Evolutionary conservation across 495 filamentous ascomycete genomes (phyloP), one percentile per base, ranked within the genome.

Genomic region (Aspergillus mulundensis): DNA sequence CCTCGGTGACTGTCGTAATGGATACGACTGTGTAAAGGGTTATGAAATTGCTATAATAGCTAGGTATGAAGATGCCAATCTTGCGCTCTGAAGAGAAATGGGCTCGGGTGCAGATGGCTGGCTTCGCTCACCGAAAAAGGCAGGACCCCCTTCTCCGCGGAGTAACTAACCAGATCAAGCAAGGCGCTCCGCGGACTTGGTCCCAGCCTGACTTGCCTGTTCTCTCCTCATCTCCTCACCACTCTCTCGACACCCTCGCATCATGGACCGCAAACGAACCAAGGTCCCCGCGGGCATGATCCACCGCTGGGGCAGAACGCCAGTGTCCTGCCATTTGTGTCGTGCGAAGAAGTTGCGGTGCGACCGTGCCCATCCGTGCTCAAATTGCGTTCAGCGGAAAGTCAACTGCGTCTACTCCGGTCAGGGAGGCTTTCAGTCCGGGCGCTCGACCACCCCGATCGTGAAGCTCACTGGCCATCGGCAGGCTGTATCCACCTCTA

Each of bases 341-440:
- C 63, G 66, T 11, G 55, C 61, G 18, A 64, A 66, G 50, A 68
- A 69, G 36, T 49, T 59, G 8, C 63, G 66, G 7, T 71, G 68
- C 46, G 65, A 69, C 45, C 61, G 65, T 12, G 34, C 23, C 11
- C 61, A 65, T 47, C 68, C 68, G 21, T 71, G 68, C 42, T 66
- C 62, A 14, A 71, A 66, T 28, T 71, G 66, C 20, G 47, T 41
- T 18, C 60, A 64, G 28, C 40, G 66, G 45, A 56, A 58, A 5
- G 61, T 63, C 12, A 8, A 46, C 8, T 70, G 65, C 30, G 53
- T 59, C 50, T 67, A 64, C 24, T 23, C 24, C 5, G 48, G 20
- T 14, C 48, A 24, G 20, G 15, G 15, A 1, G 20, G 15, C 12
- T 38, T 3, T 3, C 34, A 3, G 3, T 8, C 34, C 4, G 18